phyloP scores from a whole-genome alignment of 805 yeast genomes.

The Candida krabiensis region DNA sequence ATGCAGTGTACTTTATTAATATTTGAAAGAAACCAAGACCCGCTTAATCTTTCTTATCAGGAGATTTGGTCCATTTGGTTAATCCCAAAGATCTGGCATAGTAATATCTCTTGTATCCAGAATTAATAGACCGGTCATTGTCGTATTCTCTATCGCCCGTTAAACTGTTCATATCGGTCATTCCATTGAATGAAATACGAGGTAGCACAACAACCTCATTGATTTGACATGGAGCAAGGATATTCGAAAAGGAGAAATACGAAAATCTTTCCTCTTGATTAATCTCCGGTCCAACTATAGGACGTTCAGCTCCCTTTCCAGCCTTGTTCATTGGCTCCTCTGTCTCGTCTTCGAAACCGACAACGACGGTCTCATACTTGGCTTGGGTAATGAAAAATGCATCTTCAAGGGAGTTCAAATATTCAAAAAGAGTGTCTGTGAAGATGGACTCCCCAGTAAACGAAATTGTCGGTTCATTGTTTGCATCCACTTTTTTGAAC shows the following conservation, averaged over 20 bases:
- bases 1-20: too few relatives aligned
- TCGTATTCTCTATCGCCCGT: slow-evolving; percentile 5
- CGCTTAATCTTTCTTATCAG: neutral
- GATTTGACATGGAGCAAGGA: slow-evolving; percentile 17
- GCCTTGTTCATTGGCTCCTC: neutral
- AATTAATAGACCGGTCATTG: slow-evolving; percentile 4
- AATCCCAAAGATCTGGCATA: slow-evolving; percentile 29
- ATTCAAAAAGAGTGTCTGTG: slow-evolving; percentile 24
- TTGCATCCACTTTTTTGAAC: slow-evolving; percentile 12
- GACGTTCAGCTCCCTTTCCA: neutral
- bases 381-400: slow-evolving; percentile 6
- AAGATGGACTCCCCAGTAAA: slow-evolving; percentile 24
- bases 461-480: slow-evolving; percentile 19
- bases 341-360: slow-evolving; percentile 1
- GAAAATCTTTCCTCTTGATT: slow-evolving; percentile 10
- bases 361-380: slow-evolving; percentile 7
- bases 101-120: slow-evolving; percentile 15
- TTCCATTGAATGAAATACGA: slow-evolving; percentile 19
- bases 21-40: too few relatives aligned
- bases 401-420: slow-evolving; percentile 16
- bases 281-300: slow-evolving; percentile 16
- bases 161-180: slow-evolving; percentile 2
- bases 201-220: slow-evolving; percentile 19
- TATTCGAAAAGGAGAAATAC: slow-evolving; percentile 17
- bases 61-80: slow-evolving; percentile 5